phyloP scores from a whole-genome alignment of 495 filamentous ascomycete species.

The Sordaria brevicollis region DNA sequence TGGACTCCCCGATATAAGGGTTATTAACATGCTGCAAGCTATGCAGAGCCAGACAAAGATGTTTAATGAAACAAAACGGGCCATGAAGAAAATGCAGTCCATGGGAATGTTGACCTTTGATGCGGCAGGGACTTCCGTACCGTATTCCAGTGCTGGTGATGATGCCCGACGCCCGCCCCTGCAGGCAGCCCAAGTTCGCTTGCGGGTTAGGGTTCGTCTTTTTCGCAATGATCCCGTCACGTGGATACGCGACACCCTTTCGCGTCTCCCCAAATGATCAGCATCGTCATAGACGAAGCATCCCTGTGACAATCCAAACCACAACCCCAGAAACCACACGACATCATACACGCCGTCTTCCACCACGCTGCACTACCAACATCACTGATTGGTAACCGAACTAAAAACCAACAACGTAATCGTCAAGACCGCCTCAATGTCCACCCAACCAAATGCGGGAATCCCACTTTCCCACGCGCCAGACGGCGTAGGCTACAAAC shows the following conservation, averaged over 20 bases:
- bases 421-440: conserved; percentile 32
- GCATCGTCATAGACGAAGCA: neutral
- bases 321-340: neutral
- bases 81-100: too few species aligned
- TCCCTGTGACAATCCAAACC: neutral
- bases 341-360: neutral
- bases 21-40: too few species aligned
- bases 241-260: neutral
- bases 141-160: too few species aligned
- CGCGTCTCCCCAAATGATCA: neutral
- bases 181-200: too few species aligned
- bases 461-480: conserved; percentile 55
- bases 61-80: too few species aligned
- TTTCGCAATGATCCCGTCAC: neutral
- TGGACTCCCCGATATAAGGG: too few species aligned
- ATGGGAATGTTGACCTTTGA: too few species aligned
- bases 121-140: neutral
- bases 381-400: neutral
- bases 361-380: neutral
- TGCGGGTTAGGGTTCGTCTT: neutral
- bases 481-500: conserved; percentile 49
- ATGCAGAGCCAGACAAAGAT: too few species aligned
- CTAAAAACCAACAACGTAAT: neutral
- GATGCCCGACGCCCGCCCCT: too few species aligned
- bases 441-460: conserved; percentile 46